Evolutionary conservation across 805 yeast genomes (phyloP), one percentile per base, ranked within the genome.

Genomic region (Yarrowia sp.): DNA sequence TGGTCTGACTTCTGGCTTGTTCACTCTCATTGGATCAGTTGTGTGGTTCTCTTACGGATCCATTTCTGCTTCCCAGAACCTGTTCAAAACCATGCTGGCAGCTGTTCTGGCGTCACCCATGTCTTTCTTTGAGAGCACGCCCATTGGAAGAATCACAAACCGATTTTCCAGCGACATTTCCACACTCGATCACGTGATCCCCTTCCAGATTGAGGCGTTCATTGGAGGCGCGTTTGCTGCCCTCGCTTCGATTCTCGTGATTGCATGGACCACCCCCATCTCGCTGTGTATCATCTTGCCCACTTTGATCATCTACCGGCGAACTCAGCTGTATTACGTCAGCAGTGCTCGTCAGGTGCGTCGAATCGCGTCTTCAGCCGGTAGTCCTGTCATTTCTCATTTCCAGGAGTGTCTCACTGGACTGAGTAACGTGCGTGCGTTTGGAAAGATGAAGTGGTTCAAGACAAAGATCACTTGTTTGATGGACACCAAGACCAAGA

Each of bases 101-200:
- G 76, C 85, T 53, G 95, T 93, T 6, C 78, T 93, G 69, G 83
- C 92, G 70, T 94, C 97, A 0, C 98, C 98, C 69, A 93, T 93
- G 97, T 83, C 90, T 40, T 93, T 93, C 75, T 93, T 93, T 74
- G 98, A 93, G 78, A 91, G 97, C 0, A 93, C 97, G 0, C 98
- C 98, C 63, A 87, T 92, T 71, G 98, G 98, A 39, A 84, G 98
- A 77, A 86, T 93, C 68, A 82, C 92, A 76, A 93, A 93, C 80
- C 83, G 98, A 76, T 93, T 93, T 75, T 90, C 97, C 1, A 90
- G 86, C 75, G 98, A 93, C 82, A 86, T 93, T 52, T 89, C 90
- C 78, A 91, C 89, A 74, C 86, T 93, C 70, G 98, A 93, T 79
- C 96, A 91, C 75, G 81, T 86, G 87, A 73, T 81, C 38, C 74